Conservation (phyloP, 371 early-diverging fungal genomes). For the Smittium culicis region DNA sequence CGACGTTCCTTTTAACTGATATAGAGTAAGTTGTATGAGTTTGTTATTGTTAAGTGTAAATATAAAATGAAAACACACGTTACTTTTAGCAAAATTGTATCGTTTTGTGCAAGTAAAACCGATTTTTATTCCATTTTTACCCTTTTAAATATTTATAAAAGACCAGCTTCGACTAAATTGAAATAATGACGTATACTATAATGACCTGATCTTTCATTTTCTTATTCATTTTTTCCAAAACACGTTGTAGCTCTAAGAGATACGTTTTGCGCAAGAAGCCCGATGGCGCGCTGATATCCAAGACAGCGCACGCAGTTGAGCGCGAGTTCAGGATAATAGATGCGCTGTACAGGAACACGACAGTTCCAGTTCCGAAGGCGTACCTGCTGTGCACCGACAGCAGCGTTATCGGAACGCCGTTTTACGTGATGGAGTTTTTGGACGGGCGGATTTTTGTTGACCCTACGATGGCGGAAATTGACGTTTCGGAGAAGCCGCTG, state of each 20-base stretch:
- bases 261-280: conserved; percentile 88
- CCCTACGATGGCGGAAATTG: conserved; percentile 38
- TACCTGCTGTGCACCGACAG: conserved; percentile 67
- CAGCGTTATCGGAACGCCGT: conserved; percentile 69
- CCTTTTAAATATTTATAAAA: too few species aligned
- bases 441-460: conserved; percentile 72
- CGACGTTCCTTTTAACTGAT: too few species aligned
- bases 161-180: too few species aligned
- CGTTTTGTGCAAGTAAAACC: too few species aligned
- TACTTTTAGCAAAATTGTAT: too few species aligned
- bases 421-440: conserved; percentile 87
- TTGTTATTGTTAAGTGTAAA: too few species aligned
- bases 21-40: too few species aligned
- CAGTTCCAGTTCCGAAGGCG: conserved; percentile 80
- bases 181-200: too few species aligned
- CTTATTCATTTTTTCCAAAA: too few species aligned
- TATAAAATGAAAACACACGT: too few species aligned
- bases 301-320: conserved; percentile 80
- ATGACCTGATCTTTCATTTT: too few species aligned
- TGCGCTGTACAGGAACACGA: conserved; percentile 50
- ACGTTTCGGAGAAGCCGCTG: conserved; percentile 38
- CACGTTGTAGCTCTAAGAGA: conserved; percentile 32
- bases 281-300: conserved; percentile 64
- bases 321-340: conserved; percentile 68
- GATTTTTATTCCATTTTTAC: too few species aligned